Percentiles rank a stretch among this genome's conserved stretches.
Evolutionary conservation across 2,329 filamentous ascomycete genomes (phyloP).

Genomic region (Fusarium stilboides): DNA sequence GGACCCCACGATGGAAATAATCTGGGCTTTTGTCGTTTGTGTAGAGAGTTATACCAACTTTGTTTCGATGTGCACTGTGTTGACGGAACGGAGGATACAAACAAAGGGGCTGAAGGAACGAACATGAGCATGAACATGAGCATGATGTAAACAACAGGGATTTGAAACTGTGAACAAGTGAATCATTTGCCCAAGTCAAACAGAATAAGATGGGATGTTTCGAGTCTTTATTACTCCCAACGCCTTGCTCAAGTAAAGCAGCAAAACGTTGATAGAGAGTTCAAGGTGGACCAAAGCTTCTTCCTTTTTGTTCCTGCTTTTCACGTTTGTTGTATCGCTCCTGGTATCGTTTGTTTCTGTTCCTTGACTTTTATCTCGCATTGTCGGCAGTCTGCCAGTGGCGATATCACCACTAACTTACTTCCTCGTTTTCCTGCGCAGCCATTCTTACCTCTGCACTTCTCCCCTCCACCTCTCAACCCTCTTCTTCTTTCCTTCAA

Average conservation of each 20-base stretch:
- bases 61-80: constrained; percentile 17
- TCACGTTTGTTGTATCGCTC: accelerated
- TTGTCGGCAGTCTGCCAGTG: constrained; percentile 5
- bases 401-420: constrained; percentile 9
- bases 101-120: constrained; percentile 14
- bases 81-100: constrained; percentile 5
- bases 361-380: background rate
- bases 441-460: background rate
- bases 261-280: background rate
- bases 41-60: constrained; percentile 28
- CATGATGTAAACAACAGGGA: background rate
- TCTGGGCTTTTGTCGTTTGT: constrained; percentile 22
- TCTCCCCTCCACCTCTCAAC: background rate
- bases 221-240: background rate
- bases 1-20: constrained; percentile 13
- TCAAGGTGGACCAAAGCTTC: background rate
- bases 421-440: background rate
- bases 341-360: background rate
- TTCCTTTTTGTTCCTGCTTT: background rate
- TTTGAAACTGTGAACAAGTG: background rate
- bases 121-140: background rate
- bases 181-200: background rate
- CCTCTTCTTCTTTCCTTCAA: too few species aligned
- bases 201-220: background rate
- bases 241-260: background rate